Percentiles rank a stretch among this genome's conserved stretches.
These are phyloP conservation scores for Vaccinium vitisidaea DNA, from an alignment of 148 eudicot genomes.

Conservation along the genomic window DNA sequence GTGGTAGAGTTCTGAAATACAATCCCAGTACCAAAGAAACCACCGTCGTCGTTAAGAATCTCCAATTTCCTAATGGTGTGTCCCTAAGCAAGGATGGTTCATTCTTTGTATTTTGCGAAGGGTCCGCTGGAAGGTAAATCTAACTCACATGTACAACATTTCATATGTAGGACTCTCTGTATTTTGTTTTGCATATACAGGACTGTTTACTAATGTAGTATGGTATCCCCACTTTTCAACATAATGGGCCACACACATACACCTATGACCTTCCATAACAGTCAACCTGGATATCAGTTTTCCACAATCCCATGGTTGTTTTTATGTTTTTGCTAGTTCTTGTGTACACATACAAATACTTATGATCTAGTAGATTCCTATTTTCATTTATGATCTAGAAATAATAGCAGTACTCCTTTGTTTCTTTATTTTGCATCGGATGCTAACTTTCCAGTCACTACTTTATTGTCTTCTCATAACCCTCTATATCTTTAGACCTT, in stretches of 20 bases:
- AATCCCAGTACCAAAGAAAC: conserved; percentile 66
- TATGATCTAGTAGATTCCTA: neutral
- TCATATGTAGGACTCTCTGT: neutral
- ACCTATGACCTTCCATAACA: neutral
- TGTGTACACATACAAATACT: neutral
- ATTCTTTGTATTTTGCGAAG: conserved; percentile 71
- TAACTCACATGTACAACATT: neutral
- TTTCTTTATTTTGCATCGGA: neutral
- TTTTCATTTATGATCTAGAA: neutral
- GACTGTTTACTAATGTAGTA: neutral
- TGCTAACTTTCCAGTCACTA: neutral
- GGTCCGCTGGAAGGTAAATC: conserved; percentile 63
- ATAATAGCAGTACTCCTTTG: neutral
- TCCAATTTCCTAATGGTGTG: conserved; percentile 84
- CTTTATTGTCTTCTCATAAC: neutral
- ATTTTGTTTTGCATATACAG: neutral
- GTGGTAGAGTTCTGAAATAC: conserved; percentile 80
- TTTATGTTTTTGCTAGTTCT: neutral
- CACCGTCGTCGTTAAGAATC: conserved; percentile 58
- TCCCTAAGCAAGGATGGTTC: conserved; percentile 80
- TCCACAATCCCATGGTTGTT: neutral
- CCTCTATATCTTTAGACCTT: neutral
- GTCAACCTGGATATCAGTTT: neutral
- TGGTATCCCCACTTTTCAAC: neutral
- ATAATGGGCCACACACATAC: neutral